Evolutionary conservation across 768 basidiomycete genomes (phyloP), one percentile per base, ranked within the genome.

Genomic region (Daedaleopsis nitida): DNA sequence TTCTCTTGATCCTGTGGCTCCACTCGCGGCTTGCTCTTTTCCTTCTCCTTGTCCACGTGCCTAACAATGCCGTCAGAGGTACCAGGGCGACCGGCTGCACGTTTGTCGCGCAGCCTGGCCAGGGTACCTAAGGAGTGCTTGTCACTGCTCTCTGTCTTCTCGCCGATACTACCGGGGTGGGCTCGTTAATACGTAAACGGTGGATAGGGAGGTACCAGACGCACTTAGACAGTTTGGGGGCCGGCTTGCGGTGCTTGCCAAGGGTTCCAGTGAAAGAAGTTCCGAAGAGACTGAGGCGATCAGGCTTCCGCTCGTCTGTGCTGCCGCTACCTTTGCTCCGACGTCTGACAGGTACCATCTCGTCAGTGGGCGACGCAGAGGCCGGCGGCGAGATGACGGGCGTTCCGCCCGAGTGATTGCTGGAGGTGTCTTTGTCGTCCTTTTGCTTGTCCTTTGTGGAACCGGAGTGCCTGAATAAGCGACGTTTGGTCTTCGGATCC

Each of bases 281-380:
- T 14, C 91, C 91, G 69, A 97, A 96, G 68, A 96, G 86, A 68
- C 93, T 94, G 62, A 91, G 72, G n/a, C 91, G 78, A 44, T 91
- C 88, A 13, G 71, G 69, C 56, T 76, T 79, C 64, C 79, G 79
- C 3, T 66, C 76, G 54, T 89, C 88, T 16, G 76, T 50, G 60
- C 80, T 81, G 62, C 80, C 82, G 73, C 83, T 87, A 17, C 71
- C 62, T 59, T 83, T 79, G 23, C 77, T 70, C 34, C 80, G 79
- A 5, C 68, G 64, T 60, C 54, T 80, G 71, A 56, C 69, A 70
- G 50, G 63, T 19, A 57, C 55, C 39, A 37, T 19, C 57, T 48
- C 65, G 24, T 63, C 62, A 24, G 32, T 32, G 16, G 57, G 62
- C 3, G 58, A 59, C 2, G 57, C 51, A n/a, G 62, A 62, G 9